These are phyloP conservation scores for Argentina anserina DNA, from an alignment of 306 rosid genomes.

Conservation along the genomic window DNA sequence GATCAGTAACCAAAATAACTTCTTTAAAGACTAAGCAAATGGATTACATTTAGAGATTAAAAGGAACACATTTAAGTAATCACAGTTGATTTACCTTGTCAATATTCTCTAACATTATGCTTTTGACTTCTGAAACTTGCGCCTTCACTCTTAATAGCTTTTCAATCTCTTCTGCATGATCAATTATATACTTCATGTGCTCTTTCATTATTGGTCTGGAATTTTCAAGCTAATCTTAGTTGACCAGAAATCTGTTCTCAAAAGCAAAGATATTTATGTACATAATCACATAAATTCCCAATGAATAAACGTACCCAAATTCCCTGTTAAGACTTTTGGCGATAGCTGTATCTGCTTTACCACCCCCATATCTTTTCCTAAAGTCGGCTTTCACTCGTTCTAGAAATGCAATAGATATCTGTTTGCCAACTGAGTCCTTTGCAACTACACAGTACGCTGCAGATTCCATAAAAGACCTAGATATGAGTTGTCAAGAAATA, in stretches of 20 bases:
- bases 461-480: conserved; percentile 33
- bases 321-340: conserved; percentile 94
- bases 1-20: neutral
- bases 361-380: conserved; percentile 83
- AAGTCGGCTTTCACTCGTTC: conserved; percentile 86
- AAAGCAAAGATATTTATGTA: conserved; percentile 8
- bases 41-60: no score
- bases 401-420: conserved; percentile 80
- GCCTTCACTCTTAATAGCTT: conserved; percentile 90
- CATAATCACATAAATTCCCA: conserved; percentile 10
- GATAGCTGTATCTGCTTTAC: conserved; percentile 80
- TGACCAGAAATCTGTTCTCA: conserved; percentile 3
- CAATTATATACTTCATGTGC: conserved; percentile 88
- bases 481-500: no score
- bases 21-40: neutral
- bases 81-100: conserved; percentile 40
- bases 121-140: conserved; percentile 87
- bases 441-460: conserved; percentile 97
- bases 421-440: conserved; percentile 79
- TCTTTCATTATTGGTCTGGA: conserved; percentile 84
- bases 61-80: neutral
- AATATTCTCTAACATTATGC: conserved; percentile 84
- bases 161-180: conserved; percentile 85
- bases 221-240: conserved; percentile 22
- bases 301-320: conserved; percentile 61